These are phyloP conservation scores for Parmales sp. DNA, from an alignment of 108 stramenopile genomes.

Conservation along the genomic window DNA sequence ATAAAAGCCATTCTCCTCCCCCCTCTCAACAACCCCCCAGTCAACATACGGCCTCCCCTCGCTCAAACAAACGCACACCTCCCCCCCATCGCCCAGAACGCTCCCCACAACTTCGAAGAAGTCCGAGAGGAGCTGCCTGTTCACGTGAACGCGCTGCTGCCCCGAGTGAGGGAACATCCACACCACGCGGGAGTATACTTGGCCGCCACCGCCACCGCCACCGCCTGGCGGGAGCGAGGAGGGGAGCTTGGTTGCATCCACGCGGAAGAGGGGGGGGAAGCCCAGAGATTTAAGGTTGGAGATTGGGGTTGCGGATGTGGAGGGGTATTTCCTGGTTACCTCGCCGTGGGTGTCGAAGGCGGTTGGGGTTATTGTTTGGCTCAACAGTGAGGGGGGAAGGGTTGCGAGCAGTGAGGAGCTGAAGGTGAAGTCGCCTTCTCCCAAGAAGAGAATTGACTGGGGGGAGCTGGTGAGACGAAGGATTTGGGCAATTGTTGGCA, in stretches of 20 bases:
- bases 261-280: not conserved
- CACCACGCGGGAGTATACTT: not conserved
- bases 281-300: not conserved
- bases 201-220: not conserved
- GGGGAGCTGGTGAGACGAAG: not conserved
- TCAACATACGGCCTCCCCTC: too few relatives aligned
- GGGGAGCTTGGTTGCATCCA: not conserved
- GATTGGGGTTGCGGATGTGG: not conserved
- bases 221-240: not conserved
- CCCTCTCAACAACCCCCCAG: too few relatives aligned
- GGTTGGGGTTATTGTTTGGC: not conserved
- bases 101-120: not conserved
- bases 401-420: not conserved
- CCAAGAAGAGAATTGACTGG: not conserved
- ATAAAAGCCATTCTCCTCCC: too few relatives aligned
- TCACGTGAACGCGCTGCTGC: not conserved
- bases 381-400: not conserved
- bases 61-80: too few relatives aligned
- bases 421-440: not conserved
- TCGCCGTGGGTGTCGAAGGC: not conserved
- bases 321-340: not conserved
- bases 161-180: not conserved
- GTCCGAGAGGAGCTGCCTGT: not conserved
- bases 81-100: not conserved
- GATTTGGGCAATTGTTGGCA: not conserved